Evolutionary conservation across 1,139 yeast species (phyloP), one percentile per base, ranked within the genome.

Genomic region (Wickerhamomyces sp.): DNA sequence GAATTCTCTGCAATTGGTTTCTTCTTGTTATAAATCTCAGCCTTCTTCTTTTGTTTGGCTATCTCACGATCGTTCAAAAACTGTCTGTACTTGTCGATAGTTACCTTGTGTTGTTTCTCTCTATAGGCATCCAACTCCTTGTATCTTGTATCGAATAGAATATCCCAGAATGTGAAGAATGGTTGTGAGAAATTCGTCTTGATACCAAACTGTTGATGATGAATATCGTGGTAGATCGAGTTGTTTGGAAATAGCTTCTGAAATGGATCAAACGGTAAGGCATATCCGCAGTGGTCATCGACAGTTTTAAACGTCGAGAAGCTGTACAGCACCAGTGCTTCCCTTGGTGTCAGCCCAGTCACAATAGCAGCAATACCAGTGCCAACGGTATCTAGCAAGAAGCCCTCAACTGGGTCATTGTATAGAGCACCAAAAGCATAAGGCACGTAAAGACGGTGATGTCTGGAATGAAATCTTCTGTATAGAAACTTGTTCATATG

Each of bases 271-370:
- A 66, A 84, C 14, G 97, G 98, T 40, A 91, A 66, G 31, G 88
- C 78, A 61, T 89, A 91, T 15, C 98, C 98, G 61, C 97, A 91
- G 61, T 91, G 98, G 59, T 91, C 98, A 59, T 91, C 98, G 34
- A 91, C 96, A 1, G 98, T 91, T 62, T 91, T 91, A 72, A 91
- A 62, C 6, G 98, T 91, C 13, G 96, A 85, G 58, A 91, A 86
- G 4, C 91, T 79, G 62, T 71, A 91, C 40, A 91, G 66, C 16
- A 83, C 48, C 23, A 84, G 66, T 34, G 81, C 65, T 62, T 91
- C 97, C 40, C 96, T 75, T 32, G 88, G 82, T 3, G 85, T 63
- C 47, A 91, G 66, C 2, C 72, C 69, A 3, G 85, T 72, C 13
- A 74, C 46, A 21, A 85, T 47, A 38, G 78, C 71, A 1, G 96